A percentile compares a stretch with the other conserved stretches of the same genome.
Evolutionary conservation across 1,139 yeast species (phyloP).

Genomic region (Lodderomyces oxycetoniae): DNA sequence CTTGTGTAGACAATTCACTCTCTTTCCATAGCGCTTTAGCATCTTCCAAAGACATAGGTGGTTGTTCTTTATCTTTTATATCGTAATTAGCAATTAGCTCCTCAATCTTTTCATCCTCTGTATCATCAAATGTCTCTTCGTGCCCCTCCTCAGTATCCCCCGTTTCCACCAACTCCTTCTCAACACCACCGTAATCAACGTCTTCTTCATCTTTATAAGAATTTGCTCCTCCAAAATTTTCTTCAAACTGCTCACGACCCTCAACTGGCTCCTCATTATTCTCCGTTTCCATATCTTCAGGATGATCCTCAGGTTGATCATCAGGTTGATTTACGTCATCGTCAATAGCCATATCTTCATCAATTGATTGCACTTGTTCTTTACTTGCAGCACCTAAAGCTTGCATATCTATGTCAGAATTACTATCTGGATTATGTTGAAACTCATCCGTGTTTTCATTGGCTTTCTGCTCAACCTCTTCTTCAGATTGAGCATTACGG

Average conservation of each 20-base stretch:
- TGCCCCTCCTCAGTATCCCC: constrained; percentile 18
- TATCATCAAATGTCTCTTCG: constrained; percentile 13
- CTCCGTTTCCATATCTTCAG: no score
- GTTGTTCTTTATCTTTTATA: constrained; percentile 17
- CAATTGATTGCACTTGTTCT: constrained; percentile 72
- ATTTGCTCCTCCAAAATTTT: no score
- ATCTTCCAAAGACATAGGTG: constrained; percentile 54
- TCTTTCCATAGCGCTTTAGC: constrained; percentile 78
- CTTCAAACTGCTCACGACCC: no score
- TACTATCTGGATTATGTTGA: constrained; percentile 85
- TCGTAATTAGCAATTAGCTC: constrained; percentile 19
- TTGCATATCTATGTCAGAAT: constrained; percentile 72
- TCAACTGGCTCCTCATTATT: no score
- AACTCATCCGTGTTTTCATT: constrained; percentile 80
- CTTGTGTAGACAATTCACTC: constrained; percentile 81
- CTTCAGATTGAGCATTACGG: constrained; percentile 50
- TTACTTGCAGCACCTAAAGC: constrained; percentile 88
- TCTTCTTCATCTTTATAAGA: constrained; percentile 54
- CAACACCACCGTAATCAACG: constrained; percentile 3
- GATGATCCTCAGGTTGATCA: no score
- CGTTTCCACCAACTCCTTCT: constrained; percentile 20
- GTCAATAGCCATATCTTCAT: constrained; percentile 85
- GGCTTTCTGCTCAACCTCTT: constrained; percentile 39
- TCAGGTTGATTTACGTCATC: no score
- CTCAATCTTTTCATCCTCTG: constrained; percentile 40